These are phyloP conservation scores for Septoria linicola DNA, from an alignment of 2,329 filamentous ascomycete species.

Conservation along the genomic window DNA sequence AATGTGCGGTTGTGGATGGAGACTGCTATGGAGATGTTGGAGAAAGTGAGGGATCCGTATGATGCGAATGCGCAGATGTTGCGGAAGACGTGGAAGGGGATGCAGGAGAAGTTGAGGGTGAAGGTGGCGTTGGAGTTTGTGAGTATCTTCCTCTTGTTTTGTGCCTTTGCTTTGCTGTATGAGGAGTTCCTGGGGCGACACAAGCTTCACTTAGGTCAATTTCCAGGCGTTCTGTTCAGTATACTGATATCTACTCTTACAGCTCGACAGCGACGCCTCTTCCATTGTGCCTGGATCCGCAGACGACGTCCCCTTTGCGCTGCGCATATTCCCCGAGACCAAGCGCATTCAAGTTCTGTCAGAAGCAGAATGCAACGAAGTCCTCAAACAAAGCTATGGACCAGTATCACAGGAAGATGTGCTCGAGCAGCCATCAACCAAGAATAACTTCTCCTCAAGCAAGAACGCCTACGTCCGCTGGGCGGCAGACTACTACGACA, in stretches of 20 bases:
- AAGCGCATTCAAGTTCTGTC: not conserved
- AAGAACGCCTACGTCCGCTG: not conserved
- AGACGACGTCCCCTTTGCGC: not conserved
- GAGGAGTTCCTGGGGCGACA: no score
- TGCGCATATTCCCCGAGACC: not conserved
- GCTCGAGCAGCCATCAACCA: not conserved
- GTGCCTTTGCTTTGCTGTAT: not conserved
- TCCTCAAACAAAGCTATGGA: not conserved
- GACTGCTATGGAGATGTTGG: constrained; percentile 14
- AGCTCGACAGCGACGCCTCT: constrained; percentile 7
- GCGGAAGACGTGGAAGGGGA: constrained; percentile 14
- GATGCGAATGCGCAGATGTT: constrained; percentile 18
- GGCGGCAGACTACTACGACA: not conserved
- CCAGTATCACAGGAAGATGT: not conserved
- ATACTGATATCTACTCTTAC: no score
- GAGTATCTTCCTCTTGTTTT: not conserved
- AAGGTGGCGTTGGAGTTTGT: constrained; percentile 11
- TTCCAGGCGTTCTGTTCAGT: no score
- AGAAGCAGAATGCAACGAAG: not conserved
- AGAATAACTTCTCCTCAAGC: not conserved
- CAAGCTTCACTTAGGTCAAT: no score
- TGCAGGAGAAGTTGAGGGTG: constrained; percentile 19
- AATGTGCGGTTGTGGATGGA: constrained; percentile 12
- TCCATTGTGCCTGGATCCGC: not conserved
- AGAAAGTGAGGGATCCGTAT: constrained; percentile 9